These are phyloP conservation scores for Cutaneotrichosporon sp. DNA, from an alignment of 1,284 basidiomycete species.

Conservation along the genomic window DNA sequence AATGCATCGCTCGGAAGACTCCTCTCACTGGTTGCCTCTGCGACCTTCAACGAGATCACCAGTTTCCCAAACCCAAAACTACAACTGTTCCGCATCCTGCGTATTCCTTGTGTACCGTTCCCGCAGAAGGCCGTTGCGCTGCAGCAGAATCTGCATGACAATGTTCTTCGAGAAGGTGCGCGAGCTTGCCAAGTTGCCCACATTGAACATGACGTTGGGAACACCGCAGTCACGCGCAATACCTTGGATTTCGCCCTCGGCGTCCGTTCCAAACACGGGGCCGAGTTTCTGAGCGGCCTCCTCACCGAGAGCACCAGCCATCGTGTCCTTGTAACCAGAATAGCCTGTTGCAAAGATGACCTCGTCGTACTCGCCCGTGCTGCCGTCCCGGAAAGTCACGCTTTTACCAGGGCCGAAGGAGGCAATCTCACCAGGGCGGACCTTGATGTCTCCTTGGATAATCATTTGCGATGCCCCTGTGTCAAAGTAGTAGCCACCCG, in stretches of 20 bases:
- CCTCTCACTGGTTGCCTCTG: too few species aligned
- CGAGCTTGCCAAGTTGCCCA: conserved; percentile 56
- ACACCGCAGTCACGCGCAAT: conserved; percentile 55
- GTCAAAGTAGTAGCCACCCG: conserved; percentile 52
- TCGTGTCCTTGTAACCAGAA: conserved; percentile 42
- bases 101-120: conserved; percentile 31
- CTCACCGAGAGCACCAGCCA: conserved; percentile 53
- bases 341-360: conserved; percentile 66
- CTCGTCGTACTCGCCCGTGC: conserved; percentile 60
- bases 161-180: conserved; percentile 59
- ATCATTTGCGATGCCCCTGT: conserved; percentile 61
- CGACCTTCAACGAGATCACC: too few species aligned
- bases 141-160: conserved; percentile 61
- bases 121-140: conserved; percentile 55
- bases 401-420: conserved; percentile 50
- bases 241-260: conserved; percentile 58
- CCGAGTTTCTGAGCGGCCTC: conserved; percentile 53
- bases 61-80: too few species aligned
- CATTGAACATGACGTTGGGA: conserved; percentile 28
- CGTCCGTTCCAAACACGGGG: conserved; percentile 57
- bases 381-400: conserved; percentile 62
- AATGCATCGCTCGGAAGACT: too few species aligned
- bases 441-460: conserved; percentile 65
- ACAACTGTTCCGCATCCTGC: not conserved
- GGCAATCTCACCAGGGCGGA: conserved; percentile 63